Evolutionary conservation across 164 flowering plant genomes (phyloP).

Genomic region (Sextonia rubra): DNA sequence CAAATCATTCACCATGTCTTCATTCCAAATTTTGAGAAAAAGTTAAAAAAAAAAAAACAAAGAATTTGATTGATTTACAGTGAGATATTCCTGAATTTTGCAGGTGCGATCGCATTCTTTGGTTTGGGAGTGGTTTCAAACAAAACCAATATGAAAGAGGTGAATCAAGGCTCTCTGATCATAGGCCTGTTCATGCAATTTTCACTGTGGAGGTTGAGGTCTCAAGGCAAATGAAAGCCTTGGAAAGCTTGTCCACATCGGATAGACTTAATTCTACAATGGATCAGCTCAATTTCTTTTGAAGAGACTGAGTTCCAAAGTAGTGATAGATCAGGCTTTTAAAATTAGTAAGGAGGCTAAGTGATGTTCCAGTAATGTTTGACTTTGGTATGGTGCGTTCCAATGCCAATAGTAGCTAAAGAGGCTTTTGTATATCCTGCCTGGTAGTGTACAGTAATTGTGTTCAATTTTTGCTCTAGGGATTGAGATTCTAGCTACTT

Average conservation of each 20-base stretch:
- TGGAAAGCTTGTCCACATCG: constrained; percentile 25
- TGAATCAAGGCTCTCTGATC: constrained; percentile 78
- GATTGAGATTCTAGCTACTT: no score
- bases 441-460: no score
- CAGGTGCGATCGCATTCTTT: constrained; percentile 91
- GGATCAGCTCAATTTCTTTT: constrained; percentile 15
- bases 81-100: neutral
- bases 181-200: constrained; percentile 77
- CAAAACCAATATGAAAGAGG: constrained; percentile 66
- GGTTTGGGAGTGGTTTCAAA: constrained; percentile 72
- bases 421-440: no score
- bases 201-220: constrained; percentile 52
- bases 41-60: neutral
- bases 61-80: neutral
- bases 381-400: no score
- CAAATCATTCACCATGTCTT: no score
- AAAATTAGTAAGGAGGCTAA: neutral
- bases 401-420: no score
- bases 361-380: no score
- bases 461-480: no score
- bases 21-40: neutral
- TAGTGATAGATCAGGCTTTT: constrained; percentile 26
- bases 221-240: constrained; percentile 17
- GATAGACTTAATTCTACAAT: constrained; percentile 28
- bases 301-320: constrained; percentile 15